These are phyloP conservation scores for Pleurotus ostreatus DNA, from an alignment of 768 basidiomycete genomes.

Conservation along the genomic window DNA sequence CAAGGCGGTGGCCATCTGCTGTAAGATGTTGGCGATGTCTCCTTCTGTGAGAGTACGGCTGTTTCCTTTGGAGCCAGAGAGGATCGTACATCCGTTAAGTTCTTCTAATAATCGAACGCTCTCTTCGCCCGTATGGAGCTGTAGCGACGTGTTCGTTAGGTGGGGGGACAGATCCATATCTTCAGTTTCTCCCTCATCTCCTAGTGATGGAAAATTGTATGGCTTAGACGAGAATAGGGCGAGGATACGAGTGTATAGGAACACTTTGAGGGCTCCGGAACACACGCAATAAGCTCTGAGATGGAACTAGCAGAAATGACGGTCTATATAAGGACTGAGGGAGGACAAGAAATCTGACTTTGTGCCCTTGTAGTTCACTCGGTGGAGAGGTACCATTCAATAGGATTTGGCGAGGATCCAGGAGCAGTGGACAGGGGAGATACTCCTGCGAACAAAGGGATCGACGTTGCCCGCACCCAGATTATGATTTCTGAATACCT, in stretches of 20 bases:
- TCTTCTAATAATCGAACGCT: slow-evolving; percentile 80
- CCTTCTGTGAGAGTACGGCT: slow-evolving; percentile 21
- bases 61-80: slow-evolving; percentile 25
- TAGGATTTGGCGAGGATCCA: slow-evolving; percentile 58
- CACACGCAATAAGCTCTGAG: slow-evolving; percentile 85
- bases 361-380: slow-evolving; percentile 41
- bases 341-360: slow-evolving; percentile 37
- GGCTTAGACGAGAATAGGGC: slow-evolving; percentile 83
- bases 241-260: slow-evolving; percentile 77
- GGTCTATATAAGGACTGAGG: background rate
- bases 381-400: slow-evolving; percentile 20
- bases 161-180: slow-evolving; percentile 62
- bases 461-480: slow-evolving; percentile 4
- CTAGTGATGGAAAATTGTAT: slow-evolving; percentile 47
- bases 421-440: slow-evolving; percentile 66
- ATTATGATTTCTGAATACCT: slow-evolving; percentile 44
- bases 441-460: slow-evolving; percentile 64
- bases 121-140: slow-evolving; percentile 60
- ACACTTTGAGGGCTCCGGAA: slow-evolving; percentile 73
- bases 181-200: slow-evolving; percentile 16
- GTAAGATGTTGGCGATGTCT: slow-evolving; percentile 43
- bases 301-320: slow-evolving; percentile 68
- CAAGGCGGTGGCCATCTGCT: slow-evolving; percentile 61
- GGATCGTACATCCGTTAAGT: slow-evolving; percentile 59
- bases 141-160: slow-evolving; percentile 90